These are phyloP conservation scores for Orbilia ellipsospora DNA, from an alignment of 2,329 filamentous ascomycete genomes.

Conservation along the genomic window DNA sequence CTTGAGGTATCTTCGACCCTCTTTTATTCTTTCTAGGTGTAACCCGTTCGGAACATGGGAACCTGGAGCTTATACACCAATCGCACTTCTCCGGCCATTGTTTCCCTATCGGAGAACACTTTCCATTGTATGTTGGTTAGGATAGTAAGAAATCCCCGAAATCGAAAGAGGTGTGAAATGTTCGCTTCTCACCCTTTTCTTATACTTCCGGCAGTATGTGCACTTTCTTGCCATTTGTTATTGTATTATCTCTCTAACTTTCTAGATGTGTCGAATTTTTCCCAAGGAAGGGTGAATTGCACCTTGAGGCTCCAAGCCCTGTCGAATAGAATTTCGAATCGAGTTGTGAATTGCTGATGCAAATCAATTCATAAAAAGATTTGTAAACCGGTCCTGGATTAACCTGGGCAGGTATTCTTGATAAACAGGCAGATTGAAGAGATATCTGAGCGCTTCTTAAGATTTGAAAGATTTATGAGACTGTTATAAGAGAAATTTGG, in stretches of 20 bases:
- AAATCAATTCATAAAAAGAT: too few species aligned
- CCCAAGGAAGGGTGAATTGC: too few species aligned
- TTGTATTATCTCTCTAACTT: neutral
- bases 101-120: neutral
- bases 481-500: too few species aligned
- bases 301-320: too few species aligned
- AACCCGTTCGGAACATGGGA: conserved; percentile 19
- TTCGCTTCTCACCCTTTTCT: conserved; percentile 24
- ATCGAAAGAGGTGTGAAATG: neutral
- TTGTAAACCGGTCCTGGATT: too few species aligned
- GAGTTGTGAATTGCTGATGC: too few species aligned
- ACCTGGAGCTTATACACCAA: conserved; percentile 15
- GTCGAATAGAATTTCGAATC: too few species aligned
- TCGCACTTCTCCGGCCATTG: conserved; percentile 18
- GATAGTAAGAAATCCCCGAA: neutral
- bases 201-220: conserved; percentile 23
- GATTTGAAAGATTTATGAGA: too few species aligned
- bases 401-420: too few species aligned
- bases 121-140: neutral
- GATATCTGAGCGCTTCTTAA: too few species aligned
- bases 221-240: conserved; percentile 16
- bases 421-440: too few species aligned
- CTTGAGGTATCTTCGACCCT: neutral
- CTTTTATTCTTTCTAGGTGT: neutral
- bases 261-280: neutral